Base-by-base conservation (phyloP, 2,329 filamentous ascomycete species). In the Penicillium sp. region DNA sequence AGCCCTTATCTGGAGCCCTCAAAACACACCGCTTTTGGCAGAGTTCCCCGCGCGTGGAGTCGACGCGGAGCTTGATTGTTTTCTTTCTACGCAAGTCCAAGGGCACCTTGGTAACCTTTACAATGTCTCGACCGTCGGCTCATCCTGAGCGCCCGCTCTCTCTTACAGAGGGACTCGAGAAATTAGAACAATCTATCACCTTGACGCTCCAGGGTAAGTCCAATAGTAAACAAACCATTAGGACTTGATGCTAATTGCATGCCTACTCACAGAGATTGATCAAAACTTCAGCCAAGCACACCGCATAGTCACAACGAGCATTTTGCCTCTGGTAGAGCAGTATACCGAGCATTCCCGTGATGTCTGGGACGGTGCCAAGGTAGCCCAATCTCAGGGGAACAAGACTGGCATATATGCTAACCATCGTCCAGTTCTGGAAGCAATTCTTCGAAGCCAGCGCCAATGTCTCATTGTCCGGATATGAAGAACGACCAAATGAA, bases 391-490 rank as follows among this genome's bases (percentile, higher is more conserved):
- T 50, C 44, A 47, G 39, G 26, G 44, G 46, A 33, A 31, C 13
- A 9, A 4, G 44, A 22, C 35, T 24, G 37, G 59, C 55, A 56
- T 39, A 35, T 39, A 37, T 53, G 44, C 45, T 60, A 47, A 57
- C 44, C 21, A 31, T 10, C n/a, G 11, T 49, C 19, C 69, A 96
- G 90, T 99, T 99, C 77, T 99, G 95, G 95, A 99, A 99, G 77
- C 93, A 98, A 80, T 99, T 99, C 81, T 99, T 99, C 76, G 95
- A 99, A 78, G 92, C 95, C 35, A 96, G 93, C 48, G 95, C 95
- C 72, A 98, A 99, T 69, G 93, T 99, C 26, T 96, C 93, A 11
- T 84, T 99, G 11, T 96, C 92, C 0, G 92, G 93, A 27, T 97
- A 99, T 74, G 93, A 96, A 71, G 93, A 96, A 70, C 82, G 87